phyloP scores from a whole-genome alignment of 164 flowering plant genomes.

The Pachysandra terminalis region DNA sequence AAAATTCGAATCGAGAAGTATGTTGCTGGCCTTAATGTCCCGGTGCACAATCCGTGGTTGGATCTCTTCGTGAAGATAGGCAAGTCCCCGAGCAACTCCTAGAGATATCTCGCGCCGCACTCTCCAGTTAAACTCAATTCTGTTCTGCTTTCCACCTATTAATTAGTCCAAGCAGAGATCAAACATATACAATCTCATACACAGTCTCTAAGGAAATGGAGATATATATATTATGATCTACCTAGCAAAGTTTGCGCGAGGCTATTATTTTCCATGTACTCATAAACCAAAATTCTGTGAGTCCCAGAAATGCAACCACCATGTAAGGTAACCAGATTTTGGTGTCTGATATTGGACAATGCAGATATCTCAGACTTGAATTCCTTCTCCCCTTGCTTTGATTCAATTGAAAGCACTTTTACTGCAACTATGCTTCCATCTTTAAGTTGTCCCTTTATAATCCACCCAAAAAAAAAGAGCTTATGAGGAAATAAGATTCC shows the following conservation, averaged over 20 bases:
- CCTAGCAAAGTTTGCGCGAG: constrained; percentile 41
- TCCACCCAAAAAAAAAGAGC: constrained; percentile 4
- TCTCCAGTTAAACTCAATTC: too few species aligned
- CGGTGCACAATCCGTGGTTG: too few species aligned
- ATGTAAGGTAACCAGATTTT: constrained; percentile 42
- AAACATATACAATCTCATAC: background rate
- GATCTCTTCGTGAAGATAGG: too few species aligned
- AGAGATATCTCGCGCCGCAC: too few species aligned
- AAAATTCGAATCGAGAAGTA: too few species aligned
- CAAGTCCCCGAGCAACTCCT: too few species aligned
- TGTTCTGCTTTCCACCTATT: too few species aligned
- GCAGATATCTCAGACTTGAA: constrained; percentile 52
- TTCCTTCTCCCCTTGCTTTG: constrained; percentile 56
- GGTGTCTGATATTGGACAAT: constrained; percentile 40
- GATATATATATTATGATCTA: too few species aligned
- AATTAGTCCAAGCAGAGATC: too few species aligned
- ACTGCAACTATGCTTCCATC: constrained; percentile 48
- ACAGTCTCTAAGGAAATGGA: too few species aligned
- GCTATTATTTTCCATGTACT: constrained; percentile 61
- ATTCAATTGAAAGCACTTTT: constrained; percentile 49
- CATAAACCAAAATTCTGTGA: constrained; percentile 46
- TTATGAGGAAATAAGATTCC: background rate
- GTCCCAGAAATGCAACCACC: constrained; percentile 54
- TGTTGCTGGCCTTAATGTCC: too few species aligned
- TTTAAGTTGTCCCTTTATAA: constrained; percentile 41